Base-by-base conservation (phyloP, 2,329 filamentous ascomycete genomes). In the Diplocarpon mali region DNA sequence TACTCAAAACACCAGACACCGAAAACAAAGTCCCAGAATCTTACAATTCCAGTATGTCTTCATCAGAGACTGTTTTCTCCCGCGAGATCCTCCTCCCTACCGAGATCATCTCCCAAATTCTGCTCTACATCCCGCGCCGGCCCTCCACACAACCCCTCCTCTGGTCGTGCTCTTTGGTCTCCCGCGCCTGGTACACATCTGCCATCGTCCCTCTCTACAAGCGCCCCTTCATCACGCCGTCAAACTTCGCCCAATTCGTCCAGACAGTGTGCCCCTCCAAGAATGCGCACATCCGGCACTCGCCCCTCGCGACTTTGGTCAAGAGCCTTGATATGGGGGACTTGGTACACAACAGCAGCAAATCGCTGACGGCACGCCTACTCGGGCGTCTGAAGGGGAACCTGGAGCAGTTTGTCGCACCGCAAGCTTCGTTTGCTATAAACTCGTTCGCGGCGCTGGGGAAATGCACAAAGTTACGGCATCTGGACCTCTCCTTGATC, bases 181-280 rank as follows among this genome's bases (percentile, higher is more conserved):
- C 57, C 12, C 57, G 58, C 7, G 40, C 55, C 20, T 63, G 59
- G 59, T 62, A 62, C 42, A 39, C 45, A 8, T 53, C 55, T 2
- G 53, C 49, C 20, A 55, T 60, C 24, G 14, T 50, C 4, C 35
- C 42, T 5, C 53, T 63, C 5, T 63, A 63, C 37, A 40, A 48
- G 15, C 50, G 46, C 7, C 60, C 60, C 1, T 51, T 53, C 38
- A 47, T 63, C 10, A 50, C 43, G 16, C 58, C 59, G 2, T 40
- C 46, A 7, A 62, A 62, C 43, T 62, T 62, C 50, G 47, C 52
- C 14, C 29, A 45, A 32, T 63, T 63, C 42, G 56, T 62, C 13
- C 45, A 31, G 5, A 62, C 60, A 2, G 50, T 63, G 8, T 63
- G 60, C 45, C 60, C 60, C 11, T 61, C 60, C 27, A 62, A 62